Evolutionary conservation across 306 rosid species (phyloP).

Genomic region (Cucumis hystrix): DNA sequence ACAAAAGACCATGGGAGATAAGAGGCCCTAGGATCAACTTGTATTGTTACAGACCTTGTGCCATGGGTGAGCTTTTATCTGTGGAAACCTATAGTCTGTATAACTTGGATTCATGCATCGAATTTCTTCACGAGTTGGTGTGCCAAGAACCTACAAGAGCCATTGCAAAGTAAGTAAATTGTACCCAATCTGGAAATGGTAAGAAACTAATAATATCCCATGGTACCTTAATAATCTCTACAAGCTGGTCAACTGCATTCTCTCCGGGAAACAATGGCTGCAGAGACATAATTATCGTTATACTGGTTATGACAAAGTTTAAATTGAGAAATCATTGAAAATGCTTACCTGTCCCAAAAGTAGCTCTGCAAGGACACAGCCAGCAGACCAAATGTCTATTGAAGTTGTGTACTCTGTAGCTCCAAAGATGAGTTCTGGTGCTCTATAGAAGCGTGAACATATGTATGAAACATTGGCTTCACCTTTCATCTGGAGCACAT

Average conservation of each 20-base stretch:
- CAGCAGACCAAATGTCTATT: slow-evolving; percentile 98
- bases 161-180: slow-evolving; percentile 1
- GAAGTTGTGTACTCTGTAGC: slow-evolving; percentile 95
- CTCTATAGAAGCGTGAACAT: slow-evolving; percentile 92
- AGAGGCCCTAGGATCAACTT: background rate
- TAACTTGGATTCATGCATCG: slow-evolving; percentile 98
- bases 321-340: background rate
- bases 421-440: slow-evolving; percentile 95
- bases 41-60: slow-evolving; percentile 52
- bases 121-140: slow-evolving; percentile 96
- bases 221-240: slow-evolving; percentile 80
- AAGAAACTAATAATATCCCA: background rate
- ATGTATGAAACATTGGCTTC: slow-evolving; percentile 92
- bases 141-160: slow-evolving; percentile 76
- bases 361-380: slow-evolving; percentile 97
- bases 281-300: slow-evolving; percentile 9
- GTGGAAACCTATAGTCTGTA: slow-evolving; percentile 86
- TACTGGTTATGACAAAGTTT: background rate
- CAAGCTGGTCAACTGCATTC: slow-evolving; percentile 94
- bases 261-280: slow-evolving; percentile 97
- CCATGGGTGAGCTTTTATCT: slow-evolving; percentile 96
- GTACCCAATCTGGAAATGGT: background rate
- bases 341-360: slow-evolving; percentile 84
- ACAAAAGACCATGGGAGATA: background rate
- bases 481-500: slow-evolving; percentile 54